These are phyloP conservation scores for Pharus latifolius DNA, from an alignment of 176 grass and related monocot species.

Conservation along the genomic window DNA sequence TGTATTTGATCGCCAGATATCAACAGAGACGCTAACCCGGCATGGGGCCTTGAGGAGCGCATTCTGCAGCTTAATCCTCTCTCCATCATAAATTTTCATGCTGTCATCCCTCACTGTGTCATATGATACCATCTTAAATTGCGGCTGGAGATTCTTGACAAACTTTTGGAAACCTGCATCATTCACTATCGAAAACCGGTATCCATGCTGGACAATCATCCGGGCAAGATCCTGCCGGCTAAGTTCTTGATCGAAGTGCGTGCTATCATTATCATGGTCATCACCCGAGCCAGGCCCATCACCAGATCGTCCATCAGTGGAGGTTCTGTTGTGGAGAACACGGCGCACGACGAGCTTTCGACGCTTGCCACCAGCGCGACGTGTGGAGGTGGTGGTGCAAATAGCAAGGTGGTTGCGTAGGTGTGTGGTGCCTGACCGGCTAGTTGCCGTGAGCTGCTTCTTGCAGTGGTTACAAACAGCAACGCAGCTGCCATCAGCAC, in stretches of 20 bases:
- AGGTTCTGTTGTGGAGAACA: conserved; percentile 36
- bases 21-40: conserved; percentile 73
- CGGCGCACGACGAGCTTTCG: conserved; percentile 84
- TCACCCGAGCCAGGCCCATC: conserved; percentile 35
- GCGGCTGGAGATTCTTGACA: conserved; percentile 84
- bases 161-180: conserved; percentile 83
- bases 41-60: conserved; percentile 41
- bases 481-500: conserved; percentile 64
- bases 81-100: conserved; percentile 77
- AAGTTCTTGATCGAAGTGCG: conserved; percentile 79
- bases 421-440: conserved; percentile 88
- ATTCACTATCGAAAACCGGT: conserved; percentile 84
- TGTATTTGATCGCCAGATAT: conserved; percentile 74
- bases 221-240: conserved; percentile 67
- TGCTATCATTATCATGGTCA: conserved; percentile 18
- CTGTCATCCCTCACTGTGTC: conserved; percentile 76
- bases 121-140: conserved; percentile 76
- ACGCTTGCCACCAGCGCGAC: conserved; percentile 41
- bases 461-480: conserved; percentile 98
- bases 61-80: conserved; percentile 66
- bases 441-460: conserved; percentile 98
- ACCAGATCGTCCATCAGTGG: conserved; percentile 18
- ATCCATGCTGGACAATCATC: conserved; percentile 95
- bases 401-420: conserved; percentile 83
- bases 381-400: conserved; percentile 61